Evolutionary conservation across 345 rosid genomes (phyloP), one percentile per base, ranked within the genome.

Genomic region (Eucalyptus leucophloia): DNA sequence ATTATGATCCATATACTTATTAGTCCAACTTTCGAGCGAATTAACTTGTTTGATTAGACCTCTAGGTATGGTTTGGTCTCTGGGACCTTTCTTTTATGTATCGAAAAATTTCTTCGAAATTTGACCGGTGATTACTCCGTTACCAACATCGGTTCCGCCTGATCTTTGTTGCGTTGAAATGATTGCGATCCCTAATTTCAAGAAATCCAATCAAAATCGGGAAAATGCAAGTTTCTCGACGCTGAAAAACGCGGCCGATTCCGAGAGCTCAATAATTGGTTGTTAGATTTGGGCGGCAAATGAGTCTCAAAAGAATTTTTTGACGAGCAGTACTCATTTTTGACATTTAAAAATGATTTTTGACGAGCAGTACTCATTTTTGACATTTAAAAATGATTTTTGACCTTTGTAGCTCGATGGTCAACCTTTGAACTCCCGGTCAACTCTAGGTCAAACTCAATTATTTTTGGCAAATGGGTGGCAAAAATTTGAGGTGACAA

Each of bases 221-320:
- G 65, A 58, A 58, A 58, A 58, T 58, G 65, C n/a, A 26, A 58
- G 65, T 58, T 58, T 58, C 65, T 58, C n/a, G 65, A 26, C 65
- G 0, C n/a, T 58, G 65, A 58, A 58, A 58, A 26, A 11, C 9
- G 15, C 7, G 65, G 30, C 65, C n/a, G 0, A 12, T 58, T 0
- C n/a, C 1, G 2, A 5, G 65, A 11, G n/a, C 65, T 58, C n/a
- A 58, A 58, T 26, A 58, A 58, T 11, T 58, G n/a, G 3, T 26
- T 0, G 65, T 58, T 26, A 4, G n/a, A 5, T 58, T 58, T 5
- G n/a, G 65, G n/a, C 0, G 65, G 65, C 65, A 58, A 58, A 58
- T 24, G 14, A 58, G 28, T 11, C 65, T 58, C n/a, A 58, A 58
- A 26, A 58, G n/a, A 58, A 5, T 58, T 2, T 58, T 58, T 58